Percentiles rank a stretch among this genome's conserved stretches.
These are phyloP conservation scores for Penicillium cosmopolitanum DNA, from an alignment of 495 filamentous ascomycete genomes.

Conservation along the genomic window DNA sequence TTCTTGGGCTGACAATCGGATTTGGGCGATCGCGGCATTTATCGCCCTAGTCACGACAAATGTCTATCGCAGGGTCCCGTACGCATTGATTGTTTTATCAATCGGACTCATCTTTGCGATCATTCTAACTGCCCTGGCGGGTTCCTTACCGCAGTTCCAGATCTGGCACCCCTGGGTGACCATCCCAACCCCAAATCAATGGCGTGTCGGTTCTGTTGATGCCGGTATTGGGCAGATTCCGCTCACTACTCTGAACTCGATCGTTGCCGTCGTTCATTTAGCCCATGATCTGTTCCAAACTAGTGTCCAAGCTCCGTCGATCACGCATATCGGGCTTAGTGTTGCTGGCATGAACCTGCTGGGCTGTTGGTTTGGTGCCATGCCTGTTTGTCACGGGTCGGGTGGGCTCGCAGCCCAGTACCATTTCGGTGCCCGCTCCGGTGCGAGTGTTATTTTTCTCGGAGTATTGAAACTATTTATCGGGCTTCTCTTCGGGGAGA, in stretches of 20 bases:
- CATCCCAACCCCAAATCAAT: constrained; percentile 50
- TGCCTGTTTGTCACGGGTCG: constrained; percentile 95
- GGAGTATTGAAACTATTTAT: constrained; percentile 76
- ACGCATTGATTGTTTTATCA: constrained; percentile 71
- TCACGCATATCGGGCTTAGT: constrained; percentile 76
- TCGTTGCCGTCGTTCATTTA: constrained; percentile 81
- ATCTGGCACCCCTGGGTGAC: constrained; percentile 53
- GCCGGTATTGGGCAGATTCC: constrained; percentile 84
- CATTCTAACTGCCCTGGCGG: constrained; percentile 38
- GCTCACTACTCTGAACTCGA: constrained; percentile 86
- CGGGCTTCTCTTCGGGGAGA: constrained; percentile 72
- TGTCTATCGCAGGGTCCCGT: constrained; percentile 64
- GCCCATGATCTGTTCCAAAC: constrained; percentile 71
- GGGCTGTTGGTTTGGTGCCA: constrained; percentile 88
- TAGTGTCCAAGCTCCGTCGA: constrained; percentile 62
- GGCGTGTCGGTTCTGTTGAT: constrained; percentile 52
- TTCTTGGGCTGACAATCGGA: constrained; percentile 69
- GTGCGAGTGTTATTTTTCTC: constrained; percentile 77
- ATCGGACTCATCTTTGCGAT: constrained; percentile 64
- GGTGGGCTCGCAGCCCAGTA: constrained; percentile 89
- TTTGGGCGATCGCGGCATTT: constrained; percentile 74
- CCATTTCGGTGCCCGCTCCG: constrained; percentile 87
- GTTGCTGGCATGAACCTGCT: constrained; percentile 81
- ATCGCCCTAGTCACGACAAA: constrained; percentile 66
- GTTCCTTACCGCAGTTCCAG: constrained; percentile 48